Base-by-base conservation (phyloP, 306 rosid genomes). In the Gastrolobium villosum region DNA sequence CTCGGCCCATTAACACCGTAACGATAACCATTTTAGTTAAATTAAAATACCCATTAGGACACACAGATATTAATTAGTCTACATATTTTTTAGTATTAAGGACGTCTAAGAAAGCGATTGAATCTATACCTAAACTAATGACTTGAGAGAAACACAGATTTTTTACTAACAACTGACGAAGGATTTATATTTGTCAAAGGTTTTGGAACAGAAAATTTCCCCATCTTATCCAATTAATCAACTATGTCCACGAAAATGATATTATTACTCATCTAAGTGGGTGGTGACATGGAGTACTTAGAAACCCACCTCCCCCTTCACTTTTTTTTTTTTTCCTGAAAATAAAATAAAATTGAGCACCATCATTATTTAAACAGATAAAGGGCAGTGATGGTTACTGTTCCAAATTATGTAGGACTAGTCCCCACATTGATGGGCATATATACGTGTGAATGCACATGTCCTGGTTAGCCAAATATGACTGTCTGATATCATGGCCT, bases 391-490 rank as follows among this genome's bases (percentile, higher is more conserved):
- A 67, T 74, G 54, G 71, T 70, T 57, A 77, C 62, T 74, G 41
- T 32, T 52, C 48, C 59, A 85, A 64, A 74, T 74, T 79, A 55
- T 65, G 62, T 46, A 6, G 60, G 72, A 64, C 46, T 49, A 76
- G 64, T 40, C 80, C 80, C 69, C 74, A 63, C 65, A 64, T 40
- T 57, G 79, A 84, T 81, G 84, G 45, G 41, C 64, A 80, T 20
- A 20, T 20, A 20, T 63, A 73, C 77, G 79, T 86, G 86, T 71
- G 86, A 74, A 74, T 81, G 67, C 71, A 78, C 77, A 81, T 77
- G 74, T 55, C 41, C 45, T 76, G 32, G 45, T 67, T 39, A 48
- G 7, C 44, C 37, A 41, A 55, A 14, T 31, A 75, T 2, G 6
- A 50, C 50, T 28, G 30, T n/a, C 6, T 36, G 30, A 35, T 44